Evolutionary conservation across 2,329 filamentous ascomycete species (phyloP), one percentile per base, ranked within the genome.

Genomic region (Xylaria sp.): DNA sequence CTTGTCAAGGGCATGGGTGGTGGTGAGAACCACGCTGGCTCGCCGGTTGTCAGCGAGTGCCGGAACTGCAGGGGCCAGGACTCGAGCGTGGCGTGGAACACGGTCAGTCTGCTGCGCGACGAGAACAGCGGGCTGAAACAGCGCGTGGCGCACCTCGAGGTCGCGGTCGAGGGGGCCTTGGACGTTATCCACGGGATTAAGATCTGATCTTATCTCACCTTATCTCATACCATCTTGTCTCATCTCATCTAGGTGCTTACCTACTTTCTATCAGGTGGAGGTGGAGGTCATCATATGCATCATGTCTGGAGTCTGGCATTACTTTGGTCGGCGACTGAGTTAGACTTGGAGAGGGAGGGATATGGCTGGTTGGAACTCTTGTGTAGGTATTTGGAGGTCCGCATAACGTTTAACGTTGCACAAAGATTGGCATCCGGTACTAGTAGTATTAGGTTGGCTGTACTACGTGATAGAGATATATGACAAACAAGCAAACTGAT

Each of bases 71-170:
- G 82, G 61, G 88, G 89, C 12, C 84, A 85, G 72, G 85, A 87
- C 61, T 82, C 85, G 12, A 88, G 86, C 70, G 82, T 88, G 45
- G 89, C 89, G 4, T 91, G 89, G 89, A 85, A 90, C 74, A 89
- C 89, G 3, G 88, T 89, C n/a, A 83, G 84, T 61, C 70, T 90
- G 55, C 78, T 91, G 67, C 82, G 87, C 47, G 86, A 88, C 55
- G 89, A 91, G 81, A 91, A 91, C 72, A 85, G 82, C 73, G 83
- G 84, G 8, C 77, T 91, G 58, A 91, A 91, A 80, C 81, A 83
- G 47, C 80, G 88, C 21, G 86, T 91, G 3, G 82, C 84, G 19
- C 82, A 87, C 71, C 77, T 91, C 2, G 89, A 91, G 78, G 82
- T 80, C 2, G 88, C 84, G 3, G 85, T 91, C 4, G 89, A 91